phyloP scores from a whole-genome alignment of 2,329 filamentous ascomycete genomes.

The Alternaria sp. region DNA sequence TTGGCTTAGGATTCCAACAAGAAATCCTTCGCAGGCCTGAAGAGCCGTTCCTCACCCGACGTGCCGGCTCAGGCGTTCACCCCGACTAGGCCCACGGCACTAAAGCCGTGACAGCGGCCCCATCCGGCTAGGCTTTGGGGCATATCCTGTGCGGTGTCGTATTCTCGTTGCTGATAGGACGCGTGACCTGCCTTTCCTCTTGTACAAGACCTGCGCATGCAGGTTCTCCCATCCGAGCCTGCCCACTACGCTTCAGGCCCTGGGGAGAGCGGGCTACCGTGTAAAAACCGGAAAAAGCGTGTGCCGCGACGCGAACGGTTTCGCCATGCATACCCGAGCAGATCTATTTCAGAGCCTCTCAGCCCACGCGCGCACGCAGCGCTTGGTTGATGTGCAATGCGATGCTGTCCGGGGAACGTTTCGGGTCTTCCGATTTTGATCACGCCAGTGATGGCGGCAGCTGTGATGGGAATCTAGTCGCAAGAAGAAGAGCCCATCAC shows the following conservation, averaged over 20 bases:
- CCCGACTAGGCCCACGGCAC: not conserved
- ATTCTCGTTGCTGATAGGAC: not conserved
- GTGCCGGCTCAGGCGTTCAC: not conserved
- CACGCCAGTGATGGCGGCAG: not conserved
- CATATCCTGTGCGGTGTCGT: not conserved
- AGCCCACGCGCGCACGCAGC: not conserved
- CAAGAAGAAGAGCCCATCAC: not conserved
- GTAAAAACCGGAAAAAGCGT: not conserved
- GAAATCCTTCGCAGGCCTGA: not conserved
- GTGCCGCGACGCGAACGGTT: not conserved
- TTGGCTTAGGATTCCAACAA: not conserved
- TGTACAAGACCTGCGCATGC: not conserved
- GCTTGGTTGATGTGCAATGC: not conserved
- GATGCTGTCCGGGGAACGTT: not conserved
- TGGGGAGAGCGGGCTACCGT: not conserved
- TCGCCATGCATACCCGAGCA: not conserved
- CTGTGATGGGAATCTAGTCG: not conserved
- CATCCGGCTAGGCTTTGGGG: not conserved
- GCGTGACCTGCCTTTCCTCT: not conserved
- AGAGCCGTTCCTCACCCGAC: not conserved
- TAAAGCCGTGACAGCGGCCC: not conserved
- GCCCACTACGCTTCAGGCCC: not conserved
- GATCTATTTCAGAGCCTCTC: not conserved
- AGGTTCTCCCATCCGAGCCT: not conserved
- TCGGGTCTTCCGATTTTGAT: not conserved